A percentile compares a stretch with the other conserved stretches of the same genome.
phyloP scores from a whole-genome alignment of 169 alveolate genomes.

The Eimeria tenella region DNA sequence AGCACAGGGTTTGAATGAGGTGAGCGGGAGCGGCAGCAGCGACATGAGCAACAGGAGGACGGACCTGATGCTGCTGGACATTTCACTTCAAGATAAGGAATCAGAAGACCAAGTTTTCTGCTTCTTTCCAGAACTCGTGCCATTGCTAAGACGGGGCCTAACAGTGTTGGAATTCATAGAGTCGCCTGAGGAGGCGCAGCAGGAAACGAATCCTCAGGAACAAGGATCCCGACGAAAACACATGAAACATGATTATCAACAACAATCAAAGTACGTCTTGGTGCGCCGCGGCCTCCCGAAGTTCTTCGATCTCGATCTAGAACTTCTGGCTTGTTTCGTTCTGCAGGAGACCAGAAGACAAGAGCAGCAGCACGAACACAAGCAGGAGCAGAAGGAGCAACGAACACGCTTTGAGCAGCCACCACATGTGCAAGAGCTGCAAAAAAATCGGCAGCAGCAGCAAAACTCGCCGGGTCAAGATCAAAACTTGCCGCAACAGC shows the following conservation, averaged over 20 bases:
- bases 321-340: constrained; percentile 36
- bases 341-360: not conserved
- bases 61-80: constrained; percentile 39
- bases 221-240: not conserved
- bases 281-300: constrained; percentile 79
- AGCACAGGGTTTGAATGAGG: not conserved
- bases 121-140: constrained; percentile 39
- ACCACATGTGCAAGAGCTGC: not conserved
- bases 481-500: not conserved
- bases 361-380: not conserved
- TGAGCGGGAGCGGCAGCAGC: not conserved
- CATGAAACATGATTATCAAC: not conserved
- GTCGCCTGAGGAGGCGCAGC: not conserved
- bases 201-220: not conserved
- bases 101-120: constrained; percentile 21
- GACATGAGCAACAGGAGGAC: not conserved
- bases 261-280: not conserved
- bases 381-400: not conserved
- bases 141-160: constrained; percentile 71
- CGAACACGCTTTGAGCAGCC: not conserved
- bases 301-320: constrained; percentile 71
- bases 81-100: constrained; percentile 27
- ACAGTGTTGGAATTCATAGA: constrained; percentile 53
- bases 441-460: not conserved
- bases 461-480: not conserved